Evolutionary conservation across 2,329 filamentous ascomycete genomes (phyloP), one percentile per base, ranked within the genome.

Genomic region (Elsinoe necatrix): DNA sequence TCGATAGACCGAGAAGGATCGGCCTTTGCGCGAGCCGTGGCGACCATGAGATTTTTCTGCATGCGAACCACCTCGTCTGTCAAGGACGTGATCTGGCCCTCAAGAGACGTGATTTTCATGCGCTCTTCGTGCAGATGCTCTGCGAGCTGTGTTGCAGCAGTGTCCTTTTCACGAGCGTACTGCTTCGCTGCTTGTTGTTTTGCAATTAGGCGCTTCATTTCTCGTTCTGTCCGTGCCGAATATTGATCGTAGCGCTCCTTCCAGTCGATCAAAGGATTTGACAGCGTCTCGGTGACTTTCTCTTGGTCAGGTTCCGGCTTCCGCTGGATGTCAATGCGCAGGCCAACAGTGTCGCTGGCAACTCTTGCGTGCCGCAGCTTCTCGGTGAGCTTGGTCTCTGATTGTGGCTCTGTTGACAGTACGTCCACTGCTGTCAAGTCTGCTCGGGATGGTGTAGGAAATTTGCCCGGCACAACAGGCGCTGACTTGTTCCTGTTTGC

Each of bases 111-210:
- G 23, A 85, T 81, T 65, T 80, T 85, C 60, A 79, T 77, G 61
- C 85, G 83, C 66, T 89, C 86, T 58, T 86, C 81, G 59, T 79
- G 79, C 34, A 92, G 77, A 63, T 82, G 80, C 59, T 82, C 80
- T 20, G 79, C 77, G 51, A 91, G 71, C 57, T 86, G 78, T 23
- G 80, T 78, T 20, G 85, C 84, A 68, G 90, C 84, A 16, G 77
- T 75, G 65, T 92, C 87, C 69, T 90, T 91, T 71, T 85, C 81
- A 67, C 85, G 84, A 42, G 87, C 87, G 66, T 85, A 91, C 56
- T 83, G 85, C 71, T 88, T 91, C 57, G 87, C 86, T 60, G 89
- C 76, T 66, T 87, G 82, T 73, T 90, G 89, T 75, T 90, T 91
- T 66, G 82, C 82, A 66, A 91, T 79, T 65, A 92, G 76, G 72